Evolutionary conservation across 169 alveolate genomes (phyloP), one percentile per base, ranked within the genome.

Genomic region (Plasmodium adleri): DNA sequence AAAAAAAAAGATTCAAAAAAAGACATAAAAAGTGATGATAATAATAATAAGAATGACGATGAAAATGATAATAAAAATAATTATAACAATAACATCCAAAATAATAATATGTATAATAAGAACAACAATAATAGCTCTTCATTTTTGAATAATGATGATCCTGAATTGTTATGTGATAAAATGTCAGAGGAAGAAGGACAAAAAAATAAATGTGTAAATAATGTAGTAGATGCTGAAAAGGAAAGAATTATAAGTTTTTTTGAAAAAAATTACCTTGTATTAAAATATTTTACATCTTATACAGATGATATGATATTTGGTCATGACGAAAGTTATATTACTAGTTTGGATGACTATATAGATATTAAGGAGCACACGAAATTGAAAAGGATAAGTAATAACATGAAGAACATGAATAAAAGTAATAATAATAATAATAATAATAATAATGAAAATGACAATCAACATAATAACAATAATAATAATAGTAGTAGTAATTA

Each of bases 271-370:
- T 83, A 58, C 8, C 68, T 15, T 50, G 20, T 72, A 49, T 58
- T 83, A 28, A 83, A 56, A 83, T 83, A 83, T 83, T 83, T 83
- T 28, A 72, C 68, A 49, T 67, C 78, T 1, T 68, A 83, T 49
- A 45, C 72, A 56, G 76, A 63, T 24, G 24, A 58, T 20, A 83
- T 24, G 22, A 28, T 83, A 49, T 39, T 39, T 39, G 47, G 47
- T 39, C 47, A 39, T 39, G 91, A 83, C 15, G 73, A 67, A 28
- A 39, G 45, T 8, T 67, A 49, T 39, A 28, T 43, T 28, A 28
- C 39, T 0, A 63, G 59, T 56, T 56, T 62, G 9, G 24, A 45
- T 54, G 24, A 26, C 56, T 43, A 32, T 13, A n/a, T 64, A 13
- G 32, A n/a, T 1, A 28, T 74, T 43, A 74, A 74, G 60, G 88